Conservation (phyloP, 1,284 basidiomycete genomes). For the Lignosus rhinocerotis region DNA sequence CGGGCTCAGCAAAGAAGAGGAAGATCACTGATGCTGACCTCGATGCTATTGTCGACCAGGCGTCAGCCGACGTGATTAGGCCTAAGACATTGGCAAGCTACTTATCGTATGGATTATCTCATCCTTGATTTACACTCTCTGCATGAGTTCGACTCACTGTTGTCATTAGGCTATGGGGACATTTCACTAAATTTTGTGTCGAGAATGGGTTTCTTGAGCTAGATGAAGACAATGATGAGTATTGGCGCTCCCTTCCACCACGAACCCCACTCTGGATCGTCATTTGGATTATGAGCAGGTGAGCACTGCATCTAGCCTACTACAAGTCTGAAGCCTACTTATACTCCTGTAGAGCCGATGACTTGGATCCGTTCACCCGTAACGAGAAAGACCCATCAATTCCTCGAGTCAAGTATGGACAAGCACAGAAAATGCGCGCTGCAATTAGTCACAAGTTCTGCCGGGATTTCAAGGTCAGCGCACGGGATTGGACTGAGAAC, state of each 20-base stretch:
- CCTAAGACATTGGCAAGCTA: conserved; percentile 19
- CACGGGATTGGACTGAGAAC: conserved; percentile 21
- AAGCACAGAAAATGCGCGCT: conserved; percentile 30
- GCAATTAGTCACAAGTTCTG: conserved; percentile 29
- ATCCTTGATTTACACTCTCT: too few species aligned
- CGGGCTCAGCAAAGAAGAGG: too few species aligned
- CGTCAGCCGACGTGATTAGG: conserved; percentile 14
- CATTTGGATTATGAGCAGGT: conserved; percentile 26
- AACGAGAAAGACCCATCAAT: conserved; percentile 12
- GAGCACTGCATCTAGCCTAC: too few species aligned
- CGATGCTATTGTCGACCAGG: conserved; percentile 10
- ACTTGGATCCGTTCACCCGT: conserved; percentile 21
- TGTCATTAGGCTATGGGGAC: conserved; percentile 3
- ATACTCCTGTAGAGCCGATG: conserved; percentile 28
- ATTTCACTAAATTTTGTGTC: conserved; percentile 7
- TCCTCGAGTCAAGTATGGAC: conserved; percentile 11
- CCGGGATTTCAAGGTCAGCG: conserved; percentile 21
- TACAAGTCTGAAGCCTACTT: too few species aligned
- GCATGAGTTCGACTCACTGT: too few species aligned
- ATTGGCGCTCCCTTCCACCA: conserved; percentile 11
- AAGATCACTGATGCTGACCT: background rate
- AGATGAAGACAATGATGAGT: background rate
- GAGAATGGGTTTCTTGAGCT: background rate
- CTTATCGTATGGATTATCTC: conserved; percentile 6
- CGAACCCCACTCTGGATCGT: conserved; percentile 24